Evolutionary conservation across 768 basidiomycete species (phyloP), one percentile per base, ranked within the genome.

Genomic region (Russula dissimulans): DNA sequence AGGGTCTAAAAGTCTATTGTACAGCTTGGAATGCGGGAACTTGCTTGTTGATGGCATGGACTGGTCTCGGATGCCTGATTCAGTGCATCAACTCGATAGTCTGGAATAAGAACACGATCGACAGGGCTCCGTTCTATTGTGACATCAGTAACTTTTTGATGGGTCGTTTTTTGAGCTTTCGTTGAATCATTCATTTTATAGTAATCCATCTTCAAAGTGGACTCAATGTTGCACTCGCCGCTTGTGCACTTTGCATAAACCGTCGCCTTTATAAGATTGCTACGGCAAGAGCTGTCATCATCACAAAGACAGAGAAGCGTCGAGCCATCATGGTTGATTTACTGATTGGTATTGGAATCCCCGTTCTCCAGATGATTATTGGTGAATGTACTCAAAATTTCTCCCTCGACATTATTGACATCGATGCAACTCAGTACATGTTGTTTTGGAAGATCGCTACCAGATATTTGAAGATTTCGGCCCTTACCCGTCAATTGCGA

Each of bases 41-140:
- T 12, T 82, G 88, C 61, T 72, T 83, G 43, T 85, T 80, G 74
- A 90, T 91, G 74, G 60, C 75, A 43, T 91, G 89, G 89, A 76
- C 77, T 14, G 81, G 78, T 1, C 22, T 68, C 15, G 47, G 47
- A 10, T 48, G 47, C 31, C 47, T 48, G 7, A 4, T 48, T 3
- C 47, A 77, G 54, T 84, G 81, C 66, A 71, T 91, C 65, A 86
- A 91, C 72, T 78, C 83, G 3, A 72, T 89, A 46, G 68, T 91
- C 17, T 93, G 90, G 90, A 75, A 75, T 59, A 74, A 79, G 36
- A 85, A 80, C 67, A 76, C 77, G 10, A 74, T 76, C 11, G 75
- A 83, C 56, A 64, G 61, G 17, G 71, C 72, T 1, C 79, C 79
- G 0, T 71, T 74, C 11, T 84, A 79, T 77, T 82, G 82, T 66